Percentiles rank a stretch among this genome's conserved stretches.
Conservation (phyloP, 1,139 yeast genomes). For the Geotrichum histeridarum region DNA sequence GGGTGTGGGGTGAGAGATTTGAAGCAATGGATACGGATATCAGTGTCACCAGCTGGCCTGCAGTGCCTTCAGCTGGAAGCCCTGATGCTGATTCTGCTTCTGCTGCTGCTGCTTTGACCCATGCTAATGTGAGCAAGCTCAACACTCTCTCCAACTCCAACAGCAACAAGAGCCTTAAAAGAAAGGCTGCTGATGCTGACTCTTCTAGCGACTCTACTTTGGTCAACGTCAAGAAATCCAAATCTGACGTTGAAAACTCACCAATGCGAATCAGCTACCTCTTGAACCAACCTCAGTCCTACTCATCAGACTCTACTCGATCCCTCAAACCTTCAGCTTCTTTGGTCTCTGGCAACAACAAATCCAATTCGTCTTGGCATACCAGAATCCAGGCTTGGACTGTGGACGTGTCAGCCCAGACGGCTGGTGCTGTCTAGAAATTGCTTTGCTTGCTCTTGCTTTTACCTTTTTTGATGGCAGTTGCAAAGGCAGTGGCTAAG, state of each 20-base stretch:
- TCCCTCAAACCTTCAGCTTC: no score
- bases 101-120: not conserved
- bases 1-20: conserved; percentile 3
- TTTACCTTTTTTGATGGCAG: no score
- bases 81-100: not conserved
- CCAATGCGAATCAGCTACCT: conserved; percentile 1
- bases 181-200: not conserved
- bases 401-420: conserved; percentile 2
- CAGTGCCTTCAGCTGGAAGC: not conserved
- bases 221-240: not conserved
- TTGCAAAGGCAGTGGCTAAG: no score
- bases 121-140: not conserved
- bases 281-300: not conserved
- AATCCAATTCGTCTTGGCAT: no score
- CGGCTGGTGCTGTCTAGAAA: not conserved
- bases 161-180: not conserved
- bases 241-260: not conserved
- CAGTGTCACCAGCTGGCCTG: not conserved
- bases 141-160: not conserved
- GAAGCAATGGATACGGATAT: not conserved
- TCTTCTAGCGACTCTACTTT: not conserved
- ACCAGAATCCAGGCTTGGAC: conserved; percentile 4
- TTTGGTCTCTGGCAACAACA: no score
- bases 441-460: no score
- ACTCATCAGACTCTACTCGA: no score